Conservation (phyloP, 495 filamentous ascomycete species). For the Wilcoxina mikolae region DNA sequence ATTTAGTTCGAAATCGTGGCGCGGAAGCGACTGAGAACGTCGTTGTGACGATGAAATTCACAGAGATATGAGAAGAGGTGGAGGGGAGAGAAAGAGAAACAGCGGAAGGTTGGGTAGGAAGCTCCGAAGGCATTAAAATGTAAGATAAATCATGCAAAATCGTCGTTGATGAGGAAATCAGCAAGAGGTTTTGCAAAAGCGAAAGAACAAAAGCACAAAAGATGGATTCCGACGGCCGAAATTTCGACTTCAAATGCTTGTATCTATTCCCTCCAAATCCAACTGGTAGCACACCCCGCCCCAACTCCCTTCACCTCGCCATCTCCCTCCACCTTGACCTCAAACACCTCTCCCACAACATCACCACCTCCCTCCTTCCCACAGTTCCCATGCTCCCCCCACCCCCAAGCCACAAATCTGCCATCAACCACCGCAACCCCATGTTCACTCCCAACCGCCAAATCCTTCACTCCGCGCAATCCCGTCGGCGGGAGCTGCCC, state of each 20-base stretch:
- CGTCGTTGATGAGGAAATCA: too few relatives aligned
- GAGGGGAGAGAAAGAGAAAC: too few relatives aligned
- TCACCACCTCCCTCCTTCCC: conserved; percentile 47
- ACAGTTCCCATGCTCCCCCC: conserved; percentile 97
- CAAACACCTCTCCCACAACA: conserved; percentile 34
- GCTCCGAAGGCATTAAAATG: too few relatives aligned
- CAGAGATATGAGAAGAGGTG: too few relatives aligned
- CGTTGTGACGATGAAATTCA: too few relatives aligned
- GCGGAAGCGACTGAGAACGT: too few relatives aligned
- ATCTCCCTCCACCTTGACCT: conserved; percentile 11
- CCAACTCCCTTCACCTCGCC: conserved; percentile 42
- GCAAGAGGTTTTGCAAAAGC: too few relatives aligned
- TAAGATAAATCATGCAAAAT: too few relatives aligned
- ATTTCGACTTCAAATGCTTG: not conserved
- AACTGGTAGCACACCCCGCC: conserved; percentile 83
- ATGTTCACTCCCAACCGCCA: conserved; percentile 84
- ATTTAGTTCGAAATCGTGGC: too few relatives aligned
- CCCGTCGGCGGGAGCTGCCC: conserved; percentile 56
- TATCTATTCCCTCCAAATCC: conserved; percentile 37
- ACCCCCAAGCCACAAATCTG: conserved; percentile 65
- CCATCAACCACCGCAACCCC: conserved; percentile 37
- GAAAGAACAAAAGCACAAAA: too few relatives aligned
- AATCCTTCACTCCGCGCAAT: conserved; percentile 36
- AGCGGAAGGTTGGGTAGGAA: too few relatives aligned
- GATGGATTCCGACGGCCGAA: too few relatives aligned